These are phyloP conservation scores for Metschnikowia shivogae DNA, from an alignment of 805 yeast genomes.

Conservation along the genomic window DNA sequence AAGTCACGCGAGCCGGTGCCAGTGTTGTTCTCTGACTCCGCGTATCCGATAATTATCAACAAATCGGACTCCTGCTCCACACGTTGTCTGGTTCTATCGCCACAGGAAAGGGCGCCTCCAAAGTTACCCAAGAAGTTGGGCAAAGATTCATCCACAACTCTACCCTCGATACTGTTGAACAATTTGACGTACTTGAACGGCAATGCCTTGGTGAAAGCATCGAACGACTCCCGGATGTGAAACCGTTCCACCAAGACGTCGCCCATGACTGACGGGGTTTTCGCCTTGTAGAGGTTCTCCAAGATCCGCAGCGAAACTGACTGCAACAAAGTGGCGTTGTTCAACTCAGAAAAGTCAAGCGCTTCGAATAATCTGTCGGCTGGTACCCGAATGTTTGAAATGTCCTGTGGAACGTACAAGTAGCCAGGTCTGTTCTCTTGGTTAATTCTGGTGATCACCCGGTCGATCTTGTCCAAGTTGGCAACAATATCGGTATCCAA, in stretches of 20 bases:
- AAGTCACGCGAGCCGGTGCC: conserved; percentile 23
- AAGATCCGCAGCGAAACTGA: conserved; percentile 37
- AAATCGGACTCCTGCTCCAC: conserved; percentile 55
- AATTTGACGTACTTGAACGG: conserved; percentile 37
- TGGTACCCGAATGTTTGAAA: conserved; percentile 42
- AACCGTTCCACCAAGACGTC: conserved; percentile 70
- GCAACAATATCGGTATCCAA: conserved; percentile 25
- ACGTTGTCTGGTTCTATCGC: conserved; percentile 15
- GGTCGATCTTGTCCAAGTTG: conserved; percentile 57
- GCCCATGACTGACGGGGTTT: conserved; percentile 62
- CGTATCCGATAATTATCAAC: conserved; percentile 66
- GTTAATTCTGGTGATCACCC: conserved; percentile 53
- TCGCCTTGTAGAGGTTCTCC: conserved; percentile 45
- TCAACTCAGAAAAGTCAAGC: conserved; percentile 15
- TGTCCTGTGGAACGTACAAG: conserved; percentile 69
- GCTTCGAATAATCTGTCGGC: conserved; percentile 18
- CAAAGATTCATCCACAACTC: conserved; percentile 71
- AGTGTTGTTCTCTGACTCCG: conserved; percentile 33
- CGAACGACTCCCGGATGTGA: conserved; percentile 41
- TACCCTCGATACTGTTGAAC: conserved; percentile 62
- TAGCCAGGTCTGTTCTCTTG: conserved; percentile 74
- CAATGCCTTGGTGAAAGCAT: conserved; percentile 44
- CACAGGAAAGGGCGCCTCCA: conserved; percentile 52
- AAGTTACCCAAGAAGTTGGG: conserved; percentile 67
- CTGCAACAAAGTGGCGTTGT: conserved; percentile 16